phyloP scores from a whole-genome alignment of 306 rosid genomes.

The Acmispon strigosus region DNA sequence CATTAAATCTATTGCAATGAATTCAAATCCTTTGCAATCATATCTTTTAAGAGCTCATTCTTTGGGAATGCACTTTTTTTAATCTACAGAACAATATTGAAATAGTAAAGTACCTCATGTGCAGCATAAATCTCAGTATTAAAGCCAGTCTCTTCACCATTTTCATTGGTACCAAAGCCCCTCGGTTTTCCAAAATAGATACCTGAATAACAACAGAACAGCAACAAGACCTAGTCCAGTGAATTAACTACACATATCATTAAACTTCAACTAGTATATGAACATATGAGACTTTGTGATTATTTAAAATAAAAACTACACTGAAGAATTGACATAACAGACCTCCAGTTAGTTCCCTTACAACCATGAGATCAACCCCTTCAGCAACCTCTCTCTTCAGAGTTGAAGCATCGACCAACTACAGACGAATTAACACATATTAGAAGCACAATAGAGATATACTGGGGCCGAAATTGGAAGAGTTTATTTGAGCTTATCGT shows the following conservation, averaged over 20 bases:
- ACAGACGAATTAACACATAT: slow-evolving; percentile 14
- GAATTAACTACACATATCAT: background rate
- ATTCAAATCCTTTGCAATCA: background rate
- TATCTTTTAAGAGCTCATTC: background rate
- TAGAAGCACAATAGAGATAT: background rate
- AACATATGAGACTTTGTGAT: background rate
- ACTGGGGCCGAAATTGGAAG: no score
- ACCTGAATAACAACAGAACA: slow-evolving; percentile 38
- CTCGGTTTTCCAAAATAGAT: slow-evolving; percentile 91
- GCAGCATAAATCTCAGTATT: slow-evolving; percentile 78
- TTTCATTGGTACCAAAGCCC: slow-evolving; percentile 62
- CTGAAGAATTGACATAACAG: slow-evolving; percentile 9
- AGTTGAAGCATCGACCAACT: slow-evolving; percentile 89
- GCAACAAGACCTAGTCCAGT: background rate
- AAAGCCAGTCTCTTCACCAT: slow-evolving; percentile 79
- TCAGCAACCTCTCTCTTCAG: slow-evolving; percentile 82
- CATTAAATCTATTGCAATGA: background rate
- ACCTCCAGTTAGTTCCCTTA: slow-evolving; percentile 97
- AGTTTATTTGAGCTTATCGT: no score
- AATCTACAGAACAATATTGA: background rate
- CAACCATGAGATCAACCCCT: slow-evolving; percentile 92
- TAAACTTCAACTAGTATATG: background rate
- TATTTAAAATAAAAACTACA: background rate
- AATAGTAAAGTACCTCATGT: slow-evolving; percentile 49
- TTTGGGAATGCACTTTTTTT: background rate